Evolutionary conservation across 176 grass and related monocot genomes (phyloP).

Genomic region (Secale cereale): DNA sequence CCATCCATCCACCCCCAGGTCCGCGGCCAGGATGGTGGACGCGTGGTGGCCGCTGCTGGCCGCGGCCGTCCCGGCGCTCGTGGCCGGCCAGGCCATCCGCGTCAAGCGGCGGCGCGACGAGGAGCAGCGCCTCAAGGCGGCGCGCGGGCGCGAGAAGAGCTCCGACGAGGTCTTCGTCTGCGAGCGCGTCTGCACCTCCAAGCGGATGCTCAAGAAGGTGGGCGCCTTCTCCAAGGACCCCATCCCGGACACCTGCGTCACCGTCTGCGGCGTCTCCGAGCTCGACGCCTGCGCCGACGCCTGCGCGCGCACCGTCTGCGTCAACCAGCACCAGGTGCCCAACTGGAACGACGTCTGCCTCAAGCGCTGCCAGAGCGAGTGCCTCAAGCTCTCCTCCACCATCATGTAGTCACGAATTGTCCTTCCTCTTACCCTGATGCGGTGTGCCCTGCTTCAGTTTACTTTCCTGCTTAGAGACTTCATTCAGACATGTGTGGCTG

Average conservation of each 20-base stretch:
- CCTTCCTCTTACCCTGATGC: neutral
- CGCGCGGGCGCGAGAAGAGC: conserved; percentile 67
- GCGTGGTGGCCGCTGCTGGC: conserved; percentile 76
- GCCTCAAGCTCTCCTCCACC: conserved; percentile 73
- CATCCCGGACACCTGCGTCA: conserved; percentile 87
- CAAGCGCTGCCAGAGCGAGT: conserved; percentile 90
- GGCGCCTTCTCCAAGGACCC: conserved; percentile 93
- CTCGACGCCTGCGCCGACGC: conserved; percentile 86
- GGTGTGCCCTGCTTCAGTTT: neutral
- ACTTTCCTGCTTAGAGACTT: neutral
- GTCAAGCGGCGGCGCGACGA: conserved; percentile 63
- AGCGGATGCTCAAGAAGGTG: conserved; percentile 89
- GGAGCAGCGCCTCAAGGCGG: conserved; percentile 67
- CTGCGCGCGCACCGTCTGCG: conserved; percentile 87
- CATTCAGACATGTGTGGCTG: conserved; percentile 9
- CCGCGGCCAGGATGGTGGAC: conserved; percentile 38
- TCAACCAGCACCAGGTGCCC: conserved; percentile 89
- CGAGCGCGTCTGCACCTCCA: conserved; percentile 85
- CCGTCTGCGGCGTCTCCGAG: conserved; percentile 81
- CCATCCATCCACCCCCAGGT: neutral
- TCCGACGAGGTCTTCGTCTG: conserved; percentile 83
- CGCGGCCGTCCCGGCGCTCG: conserved; percentile 50
- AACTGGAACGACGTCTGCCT: conserved; percentile 96
- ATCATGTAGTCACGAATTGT: conserved; percentile 19
- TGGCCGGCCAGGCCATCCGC: conserved; percentile 63